Evolutionary conservation across 179 eudicot genomes (phyloP).

Genomic region (Spinacia oleracea): DNA sequence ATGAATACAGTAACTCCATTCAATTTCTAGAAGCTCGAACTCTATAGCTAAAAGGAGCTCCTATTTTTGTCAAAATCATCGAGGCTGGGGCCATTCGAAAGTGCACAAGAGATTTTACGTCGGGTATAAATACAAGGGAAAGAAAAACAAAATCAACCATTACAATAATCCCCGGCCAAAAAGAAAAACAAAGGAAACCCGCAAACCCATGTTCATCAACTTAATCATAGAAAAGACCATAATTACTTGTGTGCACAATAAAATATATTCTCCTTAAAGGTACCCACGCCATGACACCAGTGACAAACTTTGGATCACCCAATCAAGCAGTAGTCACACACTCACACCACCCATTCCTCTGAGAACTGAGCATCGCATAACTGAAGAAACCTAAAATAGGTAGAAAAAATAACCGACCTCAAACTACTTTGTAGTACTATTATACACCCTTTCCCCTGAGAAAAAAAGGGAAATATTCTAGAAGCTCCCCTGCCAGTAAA

Average conservation of each 20-base stretch:
- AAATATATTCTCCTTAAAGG: neutral
- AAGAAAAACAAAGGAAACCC: neutral
- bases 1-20: neutral
- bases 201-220: conserved; percentile 1
- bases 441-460: neutral
- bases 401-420: too few species aligned
- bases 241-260: neutral
- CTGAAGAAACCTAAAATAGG: neutral
- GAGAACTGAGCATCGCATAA: neutral
- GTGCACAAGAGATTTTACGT: neutral
- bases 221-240: neutral
- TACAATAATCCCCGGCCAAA: neutral
- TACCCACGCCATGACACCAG: neutral
- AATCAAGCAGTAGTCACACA: neutral
- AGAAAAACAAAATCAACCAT: neutral
- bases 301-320: neutral
- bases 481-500: neutral
- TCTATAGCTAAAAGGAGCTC: neutral
- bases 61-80: neutral
- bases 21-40: neutral
- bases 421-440: neutral
- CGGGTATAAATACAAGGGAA: neutral
- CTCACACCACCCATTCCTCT: neutral
- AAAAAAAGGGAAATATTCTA: neutral
- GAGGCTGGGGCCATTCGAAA: neutral